Evolutionary conservation across 2,329 filamentous ascomycete species (phyloP).

Genomic region (Bertia moriformis): DNA sequence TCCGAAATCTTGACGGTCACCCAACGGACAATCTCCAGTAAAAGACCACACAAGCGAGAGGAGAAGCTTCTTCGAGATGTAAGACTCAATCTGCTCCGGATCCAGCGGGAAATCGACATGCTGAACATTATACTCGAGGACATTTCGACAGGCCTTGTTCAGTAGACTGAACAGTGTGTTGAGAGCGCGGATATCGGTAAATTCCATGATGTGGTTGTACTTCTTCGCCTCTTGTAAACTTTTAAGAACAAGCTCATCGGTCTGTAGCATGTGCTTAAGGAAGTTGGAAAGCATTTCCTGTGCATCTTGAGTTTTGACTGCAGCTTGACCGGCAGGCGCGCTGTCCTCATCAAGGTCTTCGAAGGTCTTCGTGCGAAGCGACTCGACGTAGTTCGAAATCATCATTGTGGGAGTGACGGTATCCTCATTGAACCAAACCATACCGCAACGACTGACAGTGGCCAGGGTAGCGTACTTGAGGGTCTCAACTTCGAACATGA

Average conservation of each 20-base stretch:
- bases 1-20: conserved; percentile 77
- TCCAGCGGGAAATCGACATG: conserved; percentile 90
- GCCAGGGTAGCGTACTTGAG: conserved; percentile 93
- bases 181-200: conserved; percentile 76
- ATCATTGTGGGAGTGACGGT: conserved; percentile 88
- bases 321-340: conserved; percentile 58
- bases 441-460: conserved; percentile 98
- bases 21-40: conserved; percentile 81
- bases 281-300: conserved; percentile 71
- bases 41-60: conserved; percentile 90
- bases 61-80: conserved; percentile 83
- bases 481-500: conserved; percentile 99
- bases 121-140: conserved; percentile 90
- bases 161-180: conserved; percentile 89
- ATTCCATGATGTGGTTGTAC: conserved; percentile 97
- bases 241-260: conserved; percentile 67
- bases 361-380: conserved; percentile 68
- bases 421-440: conserved; percentile 99
- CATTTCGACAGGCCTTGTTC: conserved; percentile 81
- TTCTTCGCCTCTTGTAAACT: conserved; percentile 61
- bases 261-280: conserved; percentile 59
- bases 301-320: conserved; percentile 63
- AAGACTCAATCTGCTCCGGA: conserved; percentile 75
- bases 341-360: conserved; percentile 93
- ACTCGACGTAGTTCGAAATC: conserved; percentile 78